A percentile compares a stretch with the other conserved stretches of the same genome.
Conservation (phyloP, 228 moss, liverwort and hornwort species). For the Sphagnum fallax region DNA sequence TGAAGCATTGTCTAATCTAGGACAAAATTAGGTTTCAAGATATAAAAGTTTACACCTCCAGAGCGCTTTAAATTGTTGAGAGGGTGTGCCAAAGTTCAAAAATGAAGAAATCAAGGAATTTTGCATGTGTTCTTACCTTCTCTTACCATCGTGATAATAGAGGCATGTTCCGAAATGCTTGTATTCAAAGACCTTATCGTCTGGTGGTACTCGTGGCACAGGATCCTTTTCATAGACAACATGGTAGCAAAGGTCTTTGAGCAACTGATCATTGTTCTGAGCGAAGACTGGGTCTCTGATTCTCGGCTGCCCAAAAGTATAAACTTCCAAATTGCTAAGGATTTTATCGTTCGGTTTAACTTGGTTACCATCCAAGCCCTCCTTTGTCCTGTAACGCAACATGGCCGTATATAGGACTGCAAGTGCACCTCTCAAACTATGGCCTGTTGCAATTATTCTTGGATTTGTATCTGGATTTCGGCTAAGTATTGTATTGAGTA, state of each 20-base stretch:
- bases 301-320: slow-evolving; percentile 68
- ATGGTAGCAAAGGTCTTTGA: slow-evolving; percentile 24
- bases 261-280: slow-evolving; percentile 17
- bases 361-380: no score
- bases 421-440: slow-evolving; percentile 60
- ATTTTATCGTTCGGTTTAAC: neutral
- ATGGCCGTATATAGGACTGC: slow-evolving; percentile 35
- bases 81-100: neutral
- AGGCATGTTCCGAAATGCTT: slow-evolving; percentile 46
- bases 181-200: slow-evolving; percentile 34
- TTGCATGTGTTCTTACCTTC: slow-evolving; percentile 6
- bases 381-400: slow-evolving; percentile 39
- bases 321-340: slow-evolving; percentile 31
- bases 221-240: slow-evolving; percentile 59
- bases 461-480: slow-evolving; percentile 24
- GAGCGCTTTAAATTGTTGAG: no score
- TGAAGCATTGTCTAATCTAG: neutral
- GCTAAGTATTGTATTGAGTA: slow-evolving; percentile 18
- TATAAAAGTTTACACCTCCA: no score
- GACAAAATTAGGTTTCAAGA: no score
- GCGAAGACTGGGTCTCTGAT: slow-evolving; percentile 33
- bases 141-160: slow-evolving; percentile 29
- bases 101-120: neutral
- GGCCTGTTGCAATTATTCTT: slow-evolving; percentile 45
- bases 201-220: slow-evolving; percentile 45